Evolutionary conservation across 2,329 filamentous ascomycete genomes (phyloP).

Genomic region (Fulvia fulva): DNA sequence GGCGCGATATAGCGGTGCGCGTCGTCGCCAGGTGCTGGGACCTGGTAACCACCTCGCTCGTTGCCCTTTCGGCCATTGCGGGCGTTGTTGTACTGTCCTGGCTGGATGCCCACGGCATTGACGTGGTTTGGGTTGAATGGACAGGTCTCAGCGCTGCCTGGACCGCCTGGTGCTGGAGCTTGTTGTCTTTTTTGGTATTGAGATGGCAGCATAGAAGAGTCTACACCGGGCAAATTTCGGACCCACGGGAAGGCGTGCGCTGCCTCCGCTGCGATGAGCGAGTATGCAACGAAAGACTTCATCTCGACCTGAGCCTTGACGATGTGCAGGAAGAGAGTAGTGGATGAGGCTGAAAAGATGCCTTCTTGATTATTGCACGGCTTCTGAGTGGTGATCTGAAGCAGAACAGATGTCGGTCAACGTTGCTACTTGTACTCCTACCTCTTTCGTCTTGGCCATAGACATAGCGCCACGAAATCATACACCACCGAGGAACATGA

Average conservation of each 20-base stretch:
- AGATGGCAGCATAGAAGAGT: conserved; percentile 31
- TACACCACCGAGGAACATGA: not conserved
- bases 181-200: conserved; percentile 30
- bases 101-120: conserved; percentile 32
- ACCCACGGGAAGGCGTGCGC: conserved; percentile 41
- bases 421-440: not conserved
- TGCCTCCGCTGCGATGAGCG: conserved; percentile 22
- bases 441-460: not conserved
- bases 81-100: conserved; percentile 43
- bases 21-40: conserved; percentile 42
- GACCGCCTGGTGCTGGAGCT: conserved; percentile 17
- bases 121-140: conserved; percentile 40
- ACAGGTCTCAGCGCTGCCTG: conserved; percentile 31
- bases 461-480: not conserved
- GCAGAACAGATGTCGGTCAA: not conserved
- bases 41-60: conserved; percentile 42
- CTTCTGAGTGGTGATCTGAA: not conserved
- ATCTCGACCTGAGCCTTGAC: conserved; percentile 14
- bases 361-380: not conserved
- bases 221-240: conserved; percentile 34
- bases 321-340: not conserved
- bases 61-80: conserved; percentile 41
- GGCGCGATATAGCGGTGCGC: conserved; percentile 39
- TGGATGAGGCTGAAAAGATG: not conserved
- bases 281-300: conserved; percentile 25